Evolutionary conservation across 106 monocot genomes (phyloP).

Genomic region (Xerophyta viscosa): DNA sequence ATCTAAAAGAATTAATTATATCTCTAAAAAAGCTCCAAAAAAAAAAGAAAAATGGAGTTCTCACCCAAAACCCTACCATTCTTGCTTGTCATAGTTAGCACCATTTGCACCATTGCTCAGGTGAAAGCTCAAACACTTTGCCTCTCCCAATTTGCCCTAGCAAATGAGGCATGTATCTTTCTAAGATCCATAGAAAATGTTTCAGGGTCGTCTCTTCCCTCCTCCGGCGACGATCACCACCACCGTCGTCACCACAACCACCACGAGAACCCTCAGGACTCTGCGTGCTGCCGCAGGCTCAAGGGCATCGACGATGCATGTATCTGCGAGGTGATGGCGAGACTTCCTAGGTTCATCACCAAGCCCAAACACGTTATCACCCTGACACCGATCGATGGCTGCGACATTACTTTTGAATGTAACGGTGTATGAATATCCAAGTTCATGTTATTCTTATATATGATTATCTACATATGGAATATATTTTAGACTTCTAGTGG

Average conservation of each 20-base stretch:
- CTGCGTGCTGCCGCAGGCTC: slow-evolving; percentile 2
- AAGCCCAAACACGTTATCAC: slow-evolving; percentile 1
- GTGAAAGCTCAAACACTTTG: not conserved
- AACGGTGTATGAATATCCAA: not conserved
- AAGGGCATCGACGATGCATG: slow-evolving; percentile 1
- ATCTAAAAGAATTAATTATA: too few relatives aligned
- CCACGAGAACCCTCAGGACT: not conserved
- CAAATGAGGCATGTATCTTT: not conserved
- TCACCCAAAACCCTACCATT: too few relatives aligned
- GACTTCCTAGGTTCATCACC: not conserved
- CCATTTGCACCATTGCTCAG: too few relatives aligned
- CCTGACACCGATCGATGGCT: not conserved
- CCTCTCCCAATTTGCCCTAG: not conserved
- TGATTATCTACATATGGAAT: too few relatives aligned
- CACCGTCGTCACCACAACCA: not conserved
- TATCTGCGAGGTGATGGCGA: not conserved
- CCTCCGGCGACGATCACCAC: not conserved
- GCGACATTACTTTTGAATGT: not conserved
- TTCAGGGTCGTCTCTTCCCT: not conserved
- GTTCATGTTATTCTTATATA: too few relatives aligned
- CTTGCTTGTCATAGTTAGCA: too few relatives aligned
- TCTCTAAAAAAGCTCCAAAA: too few relatives aligned
- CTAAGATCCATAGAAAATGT: not conserved
- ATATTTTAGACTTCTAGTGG: too few relatives aligned
- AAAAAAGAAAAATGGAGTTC: too few relatives aligned